These are phyloP conservation scores for Fusarium bactridioides DNA, from an alignment of 2,329 filamentous ascomycete species.

Conservation along the genomic window DNA sequence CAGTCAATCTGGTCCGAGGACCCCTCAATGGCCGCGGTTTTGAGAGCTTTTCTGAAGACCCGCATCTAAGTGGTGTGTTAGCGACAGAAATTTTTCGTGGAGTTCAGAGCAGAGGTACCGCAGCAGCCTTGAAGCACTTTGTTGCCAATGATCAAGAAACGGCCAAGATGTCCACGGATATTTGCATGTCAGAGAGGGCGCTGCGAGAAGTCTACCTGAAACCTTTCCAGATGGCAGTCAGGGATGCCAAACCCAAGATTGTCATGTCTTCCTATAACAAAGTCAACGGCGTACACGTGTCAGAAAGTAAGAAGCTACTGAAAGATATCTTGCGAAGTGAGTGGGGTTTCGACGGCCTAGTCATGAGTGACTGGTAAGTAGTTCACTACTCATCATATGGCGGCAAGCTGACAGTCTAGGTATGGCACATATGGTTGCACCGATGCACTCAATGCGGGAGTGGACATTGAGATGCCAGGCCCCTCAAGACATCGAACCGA, in stretches of 20 bases:
- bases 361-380: conserved; percentile 30
- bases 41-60: conserved; percentile 68
- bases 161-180: conserved; percentile 57
- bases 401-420: background rate
- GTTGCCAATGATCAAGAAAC: conserved; percentile 58
- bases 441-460: conserved; percentile 9
- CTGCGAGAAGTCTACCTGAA: conserved; percentile 69
- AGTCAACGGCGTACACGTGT: conserved; percentile 28
- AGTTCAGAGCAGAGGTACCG: conserved; percentile 44
- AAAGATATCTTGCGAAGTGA: conserved; percentile 7
- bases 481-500: conserved; percentile 8
- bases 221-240: conserved; percentile 68
- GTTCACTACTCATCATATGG: rapidly evolving
- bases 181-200: conserved; percentile 59
- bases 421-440: conserved; percentile 21
- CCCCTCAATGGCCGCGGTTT: conserved; percentile 70
- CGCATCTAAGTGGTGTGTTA: conserved; percentile 40
- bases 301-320: conserved; percentile 9
- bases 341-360: conserved; percentile 16
- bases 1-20: conserved; percentile 68
- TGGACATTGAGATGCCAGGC: conserved; percentile 25
- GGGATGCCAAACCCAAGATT: conserved; percentile 61
- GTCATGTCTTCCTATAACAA: conserved; percentile 68
- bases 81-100: conserved; percentile 44
- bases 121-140: conserved; percentile 48